phyloP scores from a whole-genome alignment of 2,329 filamentous ascomycete genomes.

The Amauroascus verrucosus region DNA sequence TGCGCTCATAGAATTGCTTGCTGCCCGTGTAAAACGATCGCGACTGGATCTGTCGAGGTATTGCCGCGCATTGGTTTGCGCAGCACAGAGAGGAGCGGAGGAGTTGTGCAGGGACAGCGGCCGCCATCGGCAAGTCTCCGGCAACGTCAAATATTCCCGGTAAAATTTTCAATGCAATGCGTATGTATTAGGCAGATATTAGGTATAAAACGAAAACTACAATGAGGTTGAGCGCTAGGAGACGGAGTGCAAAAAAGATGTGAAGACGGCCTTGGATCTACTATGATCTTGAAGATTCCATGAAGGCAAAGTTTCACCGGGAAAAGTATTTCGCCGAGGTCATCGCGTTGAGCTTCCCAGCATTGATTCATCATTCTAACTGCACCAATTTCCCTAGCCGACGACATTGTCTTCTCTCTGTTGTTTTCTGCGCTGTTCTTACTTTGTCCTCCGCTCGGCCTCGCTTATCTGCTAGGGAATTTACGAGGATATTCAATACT shows the following conservation, averaged over 20 bases:
- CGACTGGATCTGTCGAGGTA: constrained; percentile 28
- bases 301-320: constrained; percentile 26
- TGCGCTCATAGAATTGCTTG: constrained; percentile 21
- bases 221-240: constrained; percentile 28
- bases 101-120: constrained; percentile 35
- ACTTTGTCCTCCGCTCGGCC: not conserved
- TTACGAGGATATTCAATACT: not conserved
- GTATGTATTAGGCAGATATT: not conserved
- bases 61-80: constrained; percentile 27
- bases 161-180: not conserved
- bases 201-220: constrained; percentile 14
- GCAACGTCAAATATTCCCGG: constrained; percentile 14
- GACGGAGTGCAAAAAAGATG: not conserved
- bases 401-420: constrained; percentile 1
- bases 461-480: not conserved
- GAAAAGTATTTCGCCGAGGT: constrained; percentile 24
- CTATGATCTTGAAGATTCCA: constrained; percentile 15
- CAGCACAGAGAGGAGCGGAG: constrained; percentile 34
- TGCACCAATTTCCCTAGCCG: not conserved
- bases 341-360: not conserved
- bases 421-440: constrained; percentile 4
- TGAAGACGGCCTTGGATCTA: not conserved
- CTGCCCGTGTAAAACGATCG: constrained; percentile 28
- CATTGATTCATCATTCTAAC: not conserved
- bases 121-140: constrained; percentile 32